Evolutionary conservation across 352 stramenopile species (phyloP).

Genomic region (Salisapilia sapeloensis): DNA sequence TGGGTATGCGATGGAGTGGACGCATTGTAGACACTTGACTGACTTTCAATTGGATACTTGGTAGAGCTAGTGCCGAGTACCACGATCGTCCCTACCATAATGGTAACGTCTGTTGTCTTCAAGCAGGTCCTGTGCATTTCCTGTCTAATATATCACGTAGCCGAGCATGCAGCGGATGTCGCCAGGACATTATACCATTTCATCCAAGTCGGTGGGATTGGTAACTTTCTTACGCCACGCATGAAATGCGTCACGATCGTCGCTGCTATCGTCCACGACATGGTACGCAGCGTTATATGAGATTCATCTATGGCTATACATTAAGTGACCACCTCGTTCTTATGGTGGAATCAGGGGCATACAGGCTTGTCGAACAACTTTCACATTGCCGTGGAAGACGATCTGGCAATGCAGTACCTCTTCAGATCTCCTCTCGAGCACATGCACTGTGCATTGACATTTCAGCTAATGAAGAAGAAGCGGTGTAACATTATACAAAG

Average conservation of each 20-base stretch:
- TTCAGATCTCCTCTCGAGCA: conserved; percentile 76
- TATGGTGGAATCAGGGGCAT: conserved; percentile 25
- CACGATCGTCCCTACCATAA: conserved; percentile 75
- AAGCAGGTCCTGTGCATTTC: background rate
- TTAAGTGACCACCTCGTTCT: conserved; percentile 1
- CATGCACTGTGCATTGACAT: conserved; percentile 73
- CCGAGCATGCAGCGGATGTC: conserved; percentile 71
- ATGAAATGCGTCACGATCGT: conserved; percentile 59
- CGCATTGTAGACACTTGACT: too few relatives aligned
- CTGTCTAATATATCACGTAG: conserved; percentile 5
- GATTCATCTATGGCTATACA: background rate
- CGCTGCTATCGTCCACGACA: conserved; percentile 68
- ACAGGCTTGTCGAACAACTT: conserved; percentile 82
- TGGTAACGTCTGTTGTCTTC: conserved; percentile 8
- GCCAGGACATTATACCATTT: conserved; percentile 63
- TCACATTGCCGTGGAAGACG: conserved; percentile 64
- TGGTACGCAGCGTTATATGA: too few relatives aligned
- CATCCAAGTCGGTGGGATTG: conserved; percentile 24
- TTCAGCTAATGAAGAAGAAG: conserved; percentile 50
- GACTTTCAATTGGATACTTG: background rate
- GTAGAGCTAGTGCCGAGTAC: conserved; percentile 33
- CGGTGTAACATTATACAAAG: conserved; percentile 59
- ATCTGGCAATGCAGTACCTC: conserved; percentile 64
- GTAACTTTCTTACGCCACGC: conserved; percentile 29
- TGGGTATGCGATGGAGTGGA: conserved; percentile 21